Conservation (phyloP, 1,284 basidiomycete species). For the Leccinum pseudoinsigne region DNA sequence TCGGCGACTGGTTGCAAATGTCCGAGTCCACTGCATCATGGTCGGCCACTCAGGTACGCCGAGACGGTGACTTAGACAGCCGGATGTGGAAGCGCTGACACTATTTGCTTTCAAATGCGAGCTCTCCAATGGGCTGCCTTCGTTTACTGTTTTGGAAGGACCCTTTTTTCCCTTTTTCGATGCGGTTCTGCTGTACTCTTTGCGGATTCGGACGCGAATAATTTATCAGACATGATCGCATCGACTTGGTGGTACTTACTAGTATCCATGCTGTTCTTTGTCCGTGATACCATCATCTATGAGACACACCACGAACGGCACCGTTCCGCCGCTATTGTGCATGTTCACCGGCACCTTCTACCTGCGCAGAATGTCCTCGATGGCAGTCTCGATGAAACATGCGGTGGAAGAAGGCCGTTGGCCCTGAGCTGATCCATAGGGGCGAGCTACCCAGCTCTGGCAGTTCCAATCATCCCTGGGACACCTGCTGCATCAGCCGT, state of each 20-base stretch:
- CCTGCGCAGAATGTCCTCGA: constrained; percentile 21
- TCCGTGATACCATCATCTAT: background rate
- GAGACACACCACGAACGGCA: background rate
- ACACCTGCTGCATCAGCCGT: constrained; percentile 26
- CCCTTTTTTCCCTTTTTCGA: background rate
- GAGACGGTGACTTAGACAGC: background rate
- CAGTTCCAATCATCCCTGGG: constrained; percentile 34
- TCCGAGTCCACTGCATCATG: background rate
- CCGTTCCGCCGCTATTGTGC: background rate
- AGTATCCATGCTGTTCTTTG: constrained; percentile 1
- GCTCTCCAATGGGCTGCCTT: background rate
- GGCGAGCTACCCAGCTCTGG: constrained; percentile 31
- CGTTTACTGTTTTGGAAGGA: background rate
- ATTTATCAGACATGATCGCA: background rate
- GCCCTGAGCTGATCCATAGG: constrained; percentile 27
- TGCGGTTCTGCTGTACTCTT: background rate
- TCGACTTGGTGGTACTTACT: background rate
- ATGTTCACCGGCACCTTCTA: constrained; percentile 18
- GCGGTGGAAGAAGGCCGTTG: constrained; percentile 17
- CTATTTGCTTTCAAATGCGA: background rate
- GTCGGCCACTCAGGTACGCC: background rate
- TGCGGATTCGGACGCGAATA: too few species aligned
- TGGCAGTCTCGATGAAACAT: constrained; percentile 19
- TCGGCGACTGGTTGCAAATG: background rate
- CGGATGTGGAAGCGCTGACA: background rate